These are phyloP conservation scores for Podospora australis DNA, from an alignment of 495 filamentous ascomycete genomes.

Conservation along the genomic window DNA sequence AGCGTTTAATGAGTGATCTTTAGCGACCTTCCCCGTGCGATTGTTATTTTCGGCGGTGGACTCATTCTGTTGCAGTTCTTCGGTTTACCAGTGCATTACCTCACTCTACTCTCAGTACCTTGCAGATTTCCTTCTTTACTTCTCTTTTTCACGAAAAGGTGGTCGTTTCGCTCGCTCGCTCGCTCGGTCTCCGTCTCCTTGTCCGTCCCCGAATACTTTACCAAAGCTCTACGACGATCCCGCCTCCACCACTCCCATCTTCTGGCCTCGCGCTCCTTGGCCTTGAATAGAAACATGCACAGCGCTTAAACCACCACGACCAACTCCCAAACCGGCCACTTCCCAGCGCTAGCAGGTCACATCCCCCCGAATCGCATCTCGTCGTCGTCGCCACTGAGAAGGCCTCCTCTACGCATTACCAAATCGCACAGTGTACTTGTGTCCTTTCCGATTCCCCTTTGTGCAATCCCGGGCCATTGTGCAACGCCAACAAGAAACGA, in stretches of 20 bases:
- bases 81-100: too few species aligned
- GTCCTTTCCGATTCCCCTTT: too few species aligned
- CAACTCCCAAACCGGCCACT: not conserved
- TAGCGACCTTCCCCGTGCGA: slow-evolving; percentile 3
- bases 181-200: slow-evolving; percentile 5
- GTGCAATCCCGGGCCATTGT: not conserved
- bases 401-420: too few species aligned
- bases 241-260: not conserved
- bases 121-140: not conserved
- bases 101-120: too few species aligned
- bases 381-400: not conserved
- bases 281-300: slow-evolving; percentile 12
- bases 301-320: not conserved
- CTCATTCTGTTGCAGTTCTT: not conserved
- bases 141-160: slow-evolving; percentile 3
- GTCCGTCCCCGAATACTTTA: not conserved
- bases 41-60: slow-evolving; percentile 6
- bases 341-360: not conserved
- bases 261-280: slow-evolving; percentile 7
- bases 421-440: too few species aligned
- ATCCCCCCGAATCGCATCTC: not conserved
- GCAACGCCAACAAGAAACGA: not conserved
- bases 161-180: too few species aligned
- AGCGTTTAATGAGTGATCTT: slow-evolving; percentile 9
- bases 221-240: not conserved